Conservation (phyloP, 2,329 filamentous ascomycete genomes). For the Zelopaecilomyces penicillatus region DNA sequence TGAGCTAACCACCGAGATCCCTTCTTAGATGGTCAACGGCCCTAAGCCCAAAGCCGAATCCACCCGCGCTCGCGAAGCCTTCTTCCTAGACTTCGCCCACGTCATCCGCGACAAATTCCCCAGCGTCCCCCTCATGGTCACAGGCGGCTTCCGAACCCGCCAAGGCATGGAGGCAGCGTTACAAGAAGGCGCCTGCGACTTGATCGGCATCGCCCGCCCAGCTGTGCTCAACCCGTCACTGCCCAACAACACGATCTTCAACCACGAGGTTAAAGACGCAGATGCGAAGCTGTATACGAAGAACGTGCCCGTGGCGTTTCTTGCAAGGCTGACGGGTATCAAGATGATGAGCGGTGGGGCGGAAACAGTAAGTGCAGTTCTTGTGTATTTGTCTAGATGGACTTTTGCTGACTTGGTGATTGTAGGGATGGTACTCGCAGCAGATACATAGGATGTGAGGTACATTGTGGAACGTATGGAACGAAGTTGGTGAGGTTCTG, state of each 20-base stretch:
- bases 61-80: conserved; percentile 52
- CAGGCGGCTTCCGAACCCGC: conserved; percentile 52
- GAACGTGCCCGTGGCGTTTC: conserved; percentile 15
- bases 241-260: conserved; percentile 27
- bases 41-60: no score
- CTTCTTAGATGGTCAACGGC: not conserved
- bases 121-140: conserved; percentile 44
- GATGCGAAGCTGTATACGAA: conserved; percentile 24
- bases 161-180: conserved; percentile 33
- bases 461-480: no score
- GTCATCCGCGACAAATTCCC: conserved; percentile 37
- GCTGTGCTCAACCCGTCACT: conserved; percentile 28
- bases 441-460: conserved; percentile 2
- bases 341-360: conserved; percentile 8
- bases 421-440: conserved; percentile 4
- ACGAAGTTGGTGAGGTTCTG: no score
- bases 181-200: conserved; percentile 28
- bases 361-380: conserved; percentile 10
- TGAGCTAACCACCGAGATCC: no score
- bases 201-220: conserved; percentile 33
- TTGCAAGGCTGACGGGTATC: conserved; percentile 16
- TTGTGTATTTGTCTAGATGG: not conserved
- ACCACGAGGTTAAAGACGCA: conserved; percentile 23
- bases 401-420: not conserved
- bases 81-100: conserved; percentile 59